phyloP scores from a whole-genome alignment of 345 rosid species.

The Gossypium rotundifolium region DNA sequence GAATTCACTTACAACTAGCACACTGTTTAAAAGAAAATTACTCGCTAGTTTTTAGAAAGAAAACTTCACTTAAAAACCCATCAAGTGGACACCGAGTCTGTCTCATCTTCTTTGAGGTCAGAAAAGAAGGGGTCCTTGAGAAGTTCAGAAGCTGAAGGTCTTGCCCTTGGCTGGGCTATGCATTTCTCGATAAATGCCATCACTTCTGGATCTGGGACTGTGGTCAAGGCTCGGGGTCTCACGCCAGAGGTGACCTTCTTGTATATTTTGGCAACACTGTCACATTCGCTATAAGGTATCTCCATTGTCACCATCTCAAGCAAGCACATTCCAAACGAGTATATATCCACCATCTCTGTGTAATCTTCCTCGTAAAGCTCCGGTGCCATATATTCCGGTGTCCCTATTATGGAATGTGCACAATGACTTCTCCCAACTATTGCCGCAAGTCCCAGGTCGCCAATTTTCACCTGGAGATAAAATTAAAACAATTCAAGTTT shows the following conservation, averaged over 20 bases:
- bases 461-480: slow-evolving; percentile 48
- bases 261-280: slow-evolving; percentile 66
- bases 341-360: slow-evolving; percentile 64
- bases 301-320: slow-evolving; percentile 68
- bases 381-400: slow-evolving; percentile 71
- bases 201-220: slow-evolving; percentile 43
- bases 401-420: slow-evolving; percentile 60
- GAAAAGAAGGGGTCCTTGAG: slow-evolving; percentile 41
- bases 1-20: not conserved
- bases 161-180: slow-evolving; percentile 48
- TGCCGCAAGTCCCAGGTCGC: slow-evolving; percentile 71
- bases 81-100: slow-evolving; percentile 9
- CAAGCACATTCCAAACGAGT: slow-evolving; percentile 62
- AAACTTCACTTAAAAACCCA: not conserved
- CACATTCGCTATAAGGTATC: slow-evolving; percentile 64
- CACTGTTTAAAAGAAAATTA: not conserved
- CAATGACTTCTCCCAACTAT: slow-evolving; percentile 54
- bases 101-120: slow-evolving; percentile 31
- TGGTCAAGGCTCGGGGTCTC: slow-evolving; percentile 45
- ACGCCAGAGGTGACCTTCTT: slow-evolving; percentile 56
- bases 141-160: slow-evolving; percentile 65
- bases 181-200: slow-evolving; percentile 59
- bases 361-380: slow-evolving; percentile 70
- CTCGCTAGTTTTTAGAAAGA: not conserved
- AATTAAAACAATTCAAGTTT: slow-evolving; percentile 5